Conservation (phyloP, 345 rosid species). For the Pistacia integerrima region DNA sequence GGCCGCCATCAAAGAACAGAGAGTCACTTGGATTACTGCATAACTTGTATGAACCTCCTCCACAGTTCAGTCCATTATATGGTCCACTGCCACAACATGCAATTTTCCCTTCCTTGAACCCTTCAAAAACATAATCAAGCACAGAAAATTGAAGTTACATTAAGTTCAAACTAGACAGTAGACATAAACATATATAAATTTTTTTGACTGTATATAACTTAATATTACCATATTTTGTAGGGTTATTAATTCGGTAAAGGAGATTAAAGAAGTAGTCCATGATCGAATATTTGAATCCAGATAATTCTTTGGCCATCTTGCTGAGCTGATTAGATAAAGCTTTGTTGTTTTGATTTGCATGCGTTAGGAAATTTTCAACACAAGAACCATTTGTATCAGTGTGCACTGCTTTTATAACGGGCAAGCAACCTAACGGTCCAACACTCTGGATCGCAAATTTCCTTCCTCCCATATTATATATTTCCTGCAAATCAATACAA, state of each 20-base stretch:
- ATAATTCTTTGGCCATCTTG: constrained; percentile 13
- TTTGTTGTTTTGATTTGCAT: constrained; percentile 28
- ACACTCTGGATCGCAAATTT: constrained; percentile 31
- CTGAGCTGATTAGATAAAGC: constrained; percentile 21
- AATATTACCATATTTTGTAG: constrained; percentile 17
- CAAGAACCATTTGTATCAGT: constrained; percentile 5
- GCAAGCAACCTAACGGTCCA: constrained; percentile 31
- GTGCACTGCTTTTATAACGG: constrained; percentile 1
- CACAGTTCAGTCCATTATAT: not conserved
- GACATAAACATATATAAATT: no score
- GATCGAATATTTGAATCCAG: constrained; percentile 28
- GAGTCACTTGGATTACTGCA: constrained; percentile 24
- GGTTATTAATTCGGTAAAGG: constrained; percentile 4
- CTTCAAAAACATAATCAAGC: not conserved
- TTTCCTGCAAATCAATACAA: constrained; percentile 18
- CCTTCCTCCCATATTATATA: constrained; percentile 30
- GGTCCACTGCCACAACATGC: constrained; percentile 11
- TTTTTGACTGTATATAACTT: no score
- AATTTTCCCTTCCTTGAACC: constrained; percentile 16
- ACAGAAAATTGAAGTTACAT: no score
- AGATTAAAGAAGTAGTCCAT: constrained; percentile 28
- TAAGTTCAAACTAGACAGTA: not conserved
- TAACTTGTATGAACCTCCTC: not conserved
- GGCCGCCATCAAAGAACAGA: constrained; percentile 27
- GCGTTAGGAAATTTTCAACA: not conserved